phyloP scores from a whole-genome alignment of 164 flowering plant genomes.

The Magnolia sinica region DNA sequence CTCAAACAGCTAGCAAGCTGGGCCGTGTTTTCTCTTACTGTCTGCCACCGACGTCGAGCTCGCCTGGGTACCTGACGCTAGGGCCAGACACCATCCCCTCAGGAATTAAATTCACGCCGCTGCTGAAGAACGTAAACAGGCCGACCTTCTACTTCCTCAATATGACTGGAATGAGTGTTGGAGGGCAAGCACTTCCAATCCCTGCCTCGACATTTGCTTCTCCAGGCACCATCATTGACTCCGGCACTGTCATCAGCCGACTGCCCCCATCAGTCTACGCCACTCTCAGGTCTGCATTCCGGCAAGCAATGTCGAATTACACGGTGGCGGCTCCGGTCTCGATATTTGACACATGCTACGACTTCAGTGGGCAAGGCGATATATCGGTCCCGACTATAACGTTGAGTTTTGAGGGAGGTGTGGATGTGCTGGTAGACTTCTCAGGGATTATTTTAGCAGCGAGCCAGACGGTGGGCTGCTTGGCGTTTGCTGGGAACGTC shows the following conservation, averaged over 20 bases:
- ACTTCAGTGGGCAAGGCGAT: background rate
- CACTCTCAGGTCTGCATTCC: constrained; percentile 29
- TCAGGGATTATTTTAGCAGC: constrained; percentile 24
- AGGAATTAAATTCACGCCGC: constrained; percentile 8
- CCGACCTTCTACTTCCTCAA: constrained; percentile 18
- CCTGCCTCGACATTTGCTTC: background rate
- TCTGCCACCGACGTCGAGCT: constrained; percentile 39
- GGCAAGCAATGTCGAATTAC: constrained; percentile 20
- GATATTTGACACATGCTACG: constrained; percentile 27
- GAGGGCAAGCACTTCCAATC: background rate
- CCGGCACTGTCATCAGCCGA: constrained; percentile 47
- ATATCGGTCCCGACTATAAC: constrained; percentile 1
- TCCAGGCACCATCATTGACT: constrained; percentile 34
- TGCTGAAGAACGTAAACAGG: background rate
- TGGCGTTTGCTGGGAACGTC: constrained; percentile 29
- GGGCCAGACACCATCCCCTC: constrained; percentile 5
- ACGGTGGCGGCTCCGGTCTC: background rate
- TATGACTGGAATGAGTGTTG: constrained; percentile 15
- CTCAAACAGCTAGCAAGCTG: constrained; percentile 49
- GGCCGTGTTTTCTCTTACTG: constrained; percentile 86
- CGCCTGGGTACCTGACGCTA: constrained; percentile 15
- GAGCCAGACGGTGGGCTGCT: constrained; percentile 24
- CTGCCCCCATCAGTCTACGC: constrained; percentile 33
- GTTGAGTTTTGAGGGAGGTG: constrained; percentile 9
- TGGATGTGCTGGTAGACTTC: constrained; percentile 16